Evolutionary conservation across 768 basidiomycete genomes (phyloP), one percentile per base, ranked within the genome.

Genomic region (Mycena belliarum): DNA sequence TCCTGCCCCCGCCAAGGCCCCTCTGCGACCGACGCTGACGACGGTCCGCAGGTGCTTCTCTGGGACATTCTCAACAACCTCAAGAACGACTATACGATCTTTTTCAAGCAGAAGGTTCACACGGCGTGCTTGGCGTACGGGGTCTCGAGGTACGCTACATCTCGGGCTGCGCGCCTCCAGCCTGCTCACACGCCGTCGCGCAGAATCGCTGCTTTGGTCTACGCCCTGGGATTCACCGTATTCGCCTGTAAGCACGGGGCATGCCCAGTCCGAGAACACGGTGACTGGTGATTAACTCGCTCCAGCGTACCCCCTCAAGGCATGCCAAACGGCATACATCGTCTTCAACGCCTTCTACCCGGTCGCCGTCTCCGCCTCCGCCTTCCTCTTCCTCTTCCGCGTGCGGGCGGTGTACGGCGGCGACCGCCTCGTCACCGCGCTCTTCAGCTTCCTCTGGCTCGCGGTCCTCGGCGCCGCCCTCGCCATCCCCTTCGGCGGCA

Each of bases 311-410:
- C 59, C 59, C 8, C 28, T 60, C 16, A 15, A 16, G 4, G 53
- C 48, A 14, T 55, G 59, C 28, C 35, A 35, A n/a, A 49, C 33
- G 4, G 38, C 26, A n/a, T 29, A 24, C 23, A 7, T 42, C 18
- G 53, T 23, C n/a, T 48, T 57, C 26, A 60, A 61, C 26, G 58
- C 59, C 8, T 57, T 72, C 26, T 69, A 63, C 45, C 66, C 68
- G 24, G 16, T 65, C 44, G 53, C 63, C 21, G 48, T 65, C 24
- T 53, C 69, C 8, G 52, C 61, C 9, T 65, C 66, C 7, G 41
- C 71, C 9, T 62, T 69, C 35, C 68, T 71, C 16, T 73, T 75
- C 57, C 64, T 69, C 55, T 63, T 68, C 50, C 70, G 72, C 1
- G 62, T 72, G 5, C 52, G 50, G 6, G 68, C 72, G 0, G 56